These are phyloP conservation scores for Cantharellus cinnabarinus DNA, from an alignment of 768 basidiomycete genomes.

Conservation along the genomic window DNA sequence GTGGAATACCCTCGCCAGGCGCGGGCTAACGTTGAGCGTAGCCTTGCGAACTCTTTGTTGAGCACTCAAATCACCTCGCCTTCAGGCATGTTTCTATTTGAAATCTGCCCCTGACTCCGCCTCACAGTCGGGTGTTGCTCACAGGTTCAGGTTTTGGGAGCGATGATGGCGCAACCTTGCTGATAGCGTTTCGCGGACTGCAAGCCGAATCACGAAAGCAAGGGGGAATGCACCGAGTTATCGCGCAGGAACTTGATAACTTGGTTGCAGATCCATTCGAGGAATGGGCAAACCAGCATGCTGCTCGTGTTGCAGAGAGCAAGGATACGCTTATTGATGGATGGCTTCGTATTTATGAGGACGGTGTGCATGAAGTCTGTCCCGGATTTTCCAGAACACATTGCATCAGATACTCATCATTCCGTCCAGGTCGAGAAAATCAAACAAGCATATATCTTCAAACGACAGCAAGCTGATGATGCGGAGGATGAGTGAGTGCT, in stretches of 20 bases:
- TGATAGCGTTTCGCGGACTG: slow-evolving; percentile 60
- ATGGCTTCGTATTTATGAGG: slow-evolving; percentile 52
- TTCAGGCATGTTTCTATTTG: slow-evolving; percentile 20
- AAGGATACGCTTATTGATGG: slow-evolving; percentile 38
- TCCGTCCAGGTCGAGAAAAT: slow-evolving; percentile 31
- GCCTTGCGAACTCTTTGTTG: slow-evolving; percentile 38
- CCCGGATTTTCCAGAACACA: no score
- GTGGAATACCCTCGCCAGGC: slow-evolving; percentile 25
- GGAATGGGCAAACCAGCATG: slow-evolving; percentile 57
- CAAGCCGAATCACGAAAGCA: slow-evolving; percentile 51
- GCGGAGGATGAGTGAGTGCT: slow-evolving; percentile 75
- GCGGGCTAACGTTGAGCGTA: slow-evolving; percentile 47
- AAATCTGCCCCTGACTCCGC: background rate
- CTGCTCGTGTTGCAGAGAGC: slow-evolving; percentile 41
- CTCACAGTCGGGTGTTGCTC: background rate
- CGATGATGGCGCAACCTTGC: slow-evolving; percentile 73
- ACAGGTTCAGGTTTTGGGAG: slow-evolving; percentile 44
- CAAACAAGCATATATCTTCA: slow-evolving; percentile 56
- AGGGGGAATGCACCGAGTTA: slow-evolving; percentile 49
- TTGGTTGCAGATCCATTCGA: slow-evolving; percentile 66
- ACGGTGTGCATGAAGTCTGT: slow-evolving; percentile 40
- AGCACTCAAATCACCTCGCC: slow-evolving; percentile 29
- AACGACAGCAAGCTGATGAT: slow-evolving; percentile 72
- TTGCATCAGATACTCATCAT: background rate
- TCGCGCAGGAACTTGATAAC: slow-evolving; percentile 54